Percentiles rank a stretch among this genome's conserved stretches.
Evolutionary conservation across 179 eudicot species (phyloP).

Genomic region (Nepenthes alata): DNA sequence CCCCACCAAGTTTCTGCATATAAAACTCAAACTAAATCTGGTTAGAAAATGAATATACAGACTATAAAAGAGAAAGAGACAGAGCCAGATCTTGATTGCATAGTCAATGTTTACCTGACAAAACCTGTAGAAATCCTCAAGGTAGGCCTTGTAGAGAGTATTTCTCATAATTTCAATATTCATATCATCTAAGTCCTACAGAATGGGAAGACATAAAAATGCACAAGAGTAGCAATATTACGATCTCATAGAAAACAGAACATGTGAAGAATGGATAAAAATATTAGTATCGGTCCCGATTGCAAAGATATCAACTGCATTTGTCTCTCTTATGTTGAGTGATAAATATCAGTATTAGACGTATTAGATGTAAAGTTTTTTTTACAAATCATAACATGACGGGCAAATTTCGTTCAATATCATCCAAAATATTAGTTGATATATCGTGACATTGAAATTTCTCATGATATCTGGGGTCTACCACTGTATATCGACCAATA

Average conservation of each 20-base stretch:
- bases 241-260: not conserved
- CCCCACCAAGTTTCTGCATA: constrained; percentile 87
- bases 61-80: not conserved
- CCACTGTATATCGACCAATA: too few species aligned
- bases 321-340: too few species aligned
- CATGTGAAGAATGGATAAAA: not conserved
- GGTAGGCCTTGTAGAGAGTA: constrained; percentile 94
- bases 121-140: constrained; percentile 88
- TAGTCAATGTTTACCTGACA: constrained; percentile 47
- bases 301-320: too few species aligned
- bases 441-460: too few species aligned
- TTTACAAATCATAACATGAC: too few species aligned
- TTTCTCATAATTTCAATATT: constrained; percentile 98
- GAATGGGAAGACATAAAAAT: not conserved
- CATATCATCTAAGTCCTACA: constrained; percentile 97
- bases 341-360: too few species aligned
- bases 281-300: too few species aligned
- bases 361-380: too few species aligned
- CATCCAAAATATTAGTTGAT: too few species aligned
- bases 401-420: too few species aligned
- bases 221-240: not conserved
- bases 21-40: constrained; percentile 11
- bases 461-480: too few species aligned
- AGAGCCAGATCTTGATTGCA: not conserved
- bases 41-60: not conserved